These are phyloP conservation scores for Chernovozyma aurita DNA, from an alignment of 1,139 yeast genomes.

Conservation along the genomic window DNA sequence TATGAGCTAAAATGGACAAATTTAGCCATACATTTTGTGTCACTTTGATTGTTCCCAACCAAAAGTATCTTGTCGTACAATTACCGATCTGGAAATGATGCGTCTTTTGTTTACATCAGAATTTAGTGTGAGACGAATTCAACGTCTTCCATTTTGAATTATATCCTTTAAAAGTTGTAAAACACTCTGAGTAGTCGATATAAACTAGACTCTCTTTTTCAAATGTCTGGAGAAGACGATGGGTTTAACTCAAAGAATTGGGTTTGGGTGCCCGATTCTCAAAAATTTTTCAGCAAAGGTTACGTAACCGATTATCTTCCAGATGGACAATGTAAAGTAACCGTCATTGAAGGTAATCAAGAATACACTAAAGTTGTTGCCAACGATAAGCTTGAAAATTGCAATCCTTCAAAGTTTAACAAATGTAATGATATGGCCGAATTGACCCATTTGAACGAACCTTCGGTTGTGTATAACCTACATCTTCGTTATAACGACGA, in stretches of 20 bases:
- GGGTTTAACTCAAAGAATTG: slow-evolving; percentile 54
- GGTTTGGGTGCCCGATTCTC: slow-evolving; percentile 84
- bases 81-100: neutral
- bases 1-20: too few relatives aligned
- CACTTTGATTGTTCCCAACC: too few relatives aligned
- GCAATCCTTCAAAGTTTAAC: slow-evolving; percentile 90
- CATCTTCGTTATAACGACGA: slow-evolving; percentile 74
- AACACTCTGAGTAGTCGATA: too few relatives aligned
- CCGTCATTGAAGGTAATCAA: slow-evolving; percentile 43
- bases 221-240: slow-evolving; percentile 35
- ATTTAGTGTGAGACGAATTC: too few relatives aligned
- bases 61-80: neutral
- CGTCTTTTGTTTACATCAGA: neutral
- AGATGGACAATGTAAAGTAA: slow-evolving; percentile 47
- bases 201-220: too few relatives aligned
- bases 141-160: too few relatives aligned
- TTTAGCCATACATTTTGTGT: too few relatives aligned
- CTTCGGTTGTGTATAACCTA: slow-evolving; percentile 83
- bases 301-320: slow-evolving; percentile 50
- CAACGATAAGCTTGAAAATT: slow-evolving; percentile 51
- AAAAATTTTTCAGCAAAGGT: slow-evolving; percentile 64
- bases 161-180: too few relatives aligned
- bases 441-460: slow-evolving; percentile 88
- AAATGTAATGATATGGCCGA: slow-evolving; percentile 95
- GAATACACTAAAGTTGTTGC: slow-evolving; percentile 34